Percentiles rank a stretch among this genome's conserved stretches.
Evolutionary conservation across 169 alveolate genomes (phyloP).

Genomic region (Besnoitia besnoiti): DNA sequence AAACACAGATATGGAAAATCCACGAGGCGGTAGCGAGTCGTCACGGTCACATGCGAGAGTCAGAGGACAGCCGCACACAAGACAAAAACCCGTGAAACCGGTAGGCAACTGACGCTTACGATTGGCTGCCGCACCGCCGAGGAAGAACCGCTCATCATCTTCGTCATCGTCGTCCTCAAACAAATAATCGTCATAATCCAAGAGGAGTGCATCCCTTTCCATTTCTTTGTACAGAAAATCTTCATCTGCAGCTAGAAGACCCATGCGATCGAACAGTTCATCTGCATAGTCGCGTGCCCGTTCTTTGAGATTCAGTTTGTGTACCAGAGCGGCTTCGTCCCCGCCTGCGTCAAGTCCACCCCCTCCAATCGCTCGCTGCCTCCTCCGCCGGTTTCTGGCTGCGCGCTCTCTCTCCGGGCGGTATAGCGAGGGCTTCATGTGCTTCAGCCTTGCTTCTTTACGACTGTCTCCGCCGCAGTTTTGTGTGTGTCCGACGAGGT

Average conservation of each 20-base stretch:
- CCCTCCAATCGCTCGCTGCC: neutral
- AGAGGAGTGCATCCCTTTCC: neutral
- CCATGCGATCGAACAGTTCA: neutral
- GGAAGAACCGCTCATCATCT: neutral
- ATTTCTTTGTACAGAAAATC: neutral
- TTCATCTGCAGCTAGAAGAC: neutral
- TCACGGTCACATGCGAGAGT: too few species aligned
- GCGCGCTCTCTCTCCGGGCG: neutral
- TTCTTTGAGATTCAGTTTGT: too few species aligned
- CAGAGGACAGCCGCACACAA: too few species aligned
- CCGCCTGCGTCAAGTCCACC: neutral
- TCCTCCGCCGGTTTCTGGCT: neutral
- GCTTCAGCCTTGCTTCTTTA: too few species aligned
- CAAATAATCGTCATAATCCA: conserved; percentile 6
- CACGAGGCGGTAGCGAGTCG: too few species aligned
- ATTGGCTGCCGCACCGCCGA: neutral
- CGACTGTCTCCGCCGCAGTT: too few species aligned
- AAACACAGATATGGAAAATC: too few species aligned
- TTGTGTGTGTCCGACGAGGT: too few species aligned
- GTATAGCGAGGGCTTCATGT: too few species aligned
- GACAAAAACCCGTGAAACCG: too few species aligned
- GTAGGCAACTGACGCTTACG: neutral
- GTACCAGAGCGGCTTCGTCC: neutral
- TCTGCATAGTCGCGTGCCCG: neutral
- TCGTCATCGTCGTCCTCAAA: neutral